Evolutionary conservation across 257 asterid genomes (phyloP).

Genomic region (Solanum sejunctum): DNA sequence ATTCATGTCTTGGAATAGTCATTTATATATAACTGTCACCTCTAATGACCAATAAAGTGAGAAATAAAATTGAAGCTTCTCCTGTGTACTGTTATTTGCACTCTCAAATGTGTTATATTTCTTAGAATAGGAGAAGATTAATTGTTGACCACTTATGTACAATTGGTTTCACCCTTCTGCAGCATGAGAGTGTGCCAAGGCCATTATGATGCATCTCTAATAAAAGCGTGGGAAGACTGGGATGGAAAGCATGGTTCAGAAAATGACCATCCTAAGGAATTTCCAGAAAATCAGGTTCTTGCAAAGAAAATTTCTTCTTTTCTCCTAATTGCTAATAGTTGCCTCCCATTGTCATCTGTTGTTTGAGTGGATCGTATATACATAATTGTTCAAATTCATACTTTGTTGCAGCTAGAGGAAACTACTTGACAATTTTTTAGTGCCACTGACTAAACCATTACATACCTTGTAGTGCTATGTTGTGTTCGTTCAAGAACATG

Average conservation of each 20-base stretch:
- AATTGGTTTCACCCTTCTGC: conserved; percentile 1
- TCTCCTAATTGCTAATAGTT: background rate
- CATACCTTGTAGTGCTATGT: conserved; percentile 44
- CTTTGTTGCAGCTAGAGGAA: background rate
- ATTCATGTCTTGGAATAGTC: background rate
- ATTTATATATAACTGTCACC: background rate
- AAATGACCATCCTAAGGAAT: conserved; percentile 78
- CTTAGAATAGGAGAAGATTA: background rate
- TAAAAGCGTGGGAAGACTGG: conserved; percentile 95
- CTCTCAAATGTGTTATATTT: background rate
- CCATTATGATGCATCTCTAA: conserved; percentile 52
- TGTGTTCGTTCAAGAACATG: conserved; percentile 88
- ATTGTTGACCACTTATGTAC: background rate
- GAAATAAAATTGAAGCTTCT: background rate
- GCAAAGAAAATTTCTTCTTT: background rate
- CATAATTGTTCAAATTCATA: background rate
- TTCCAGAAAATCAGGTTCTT: conserved; percentile 71
- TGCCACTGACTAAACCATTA: background rate
- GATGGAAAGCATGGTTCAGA: conserved; percentile 66
- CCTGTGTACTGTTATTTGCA: background rate
- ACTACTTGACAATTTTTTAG: background rate
- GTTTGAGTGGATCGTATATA: background rate
- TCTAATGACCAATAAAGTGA: background rate
- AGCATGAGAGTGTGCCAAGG: conserved; percentile 92
- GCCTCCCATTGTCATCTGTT: background rate